A percentile compares a stretch with the other conserved stretches of the same genome.
These are phyloP conservation scores for Coemansia sp. DNA, from an alignment of 192 early-diverging fungal species.

Conservation along the genomic window DNA sequence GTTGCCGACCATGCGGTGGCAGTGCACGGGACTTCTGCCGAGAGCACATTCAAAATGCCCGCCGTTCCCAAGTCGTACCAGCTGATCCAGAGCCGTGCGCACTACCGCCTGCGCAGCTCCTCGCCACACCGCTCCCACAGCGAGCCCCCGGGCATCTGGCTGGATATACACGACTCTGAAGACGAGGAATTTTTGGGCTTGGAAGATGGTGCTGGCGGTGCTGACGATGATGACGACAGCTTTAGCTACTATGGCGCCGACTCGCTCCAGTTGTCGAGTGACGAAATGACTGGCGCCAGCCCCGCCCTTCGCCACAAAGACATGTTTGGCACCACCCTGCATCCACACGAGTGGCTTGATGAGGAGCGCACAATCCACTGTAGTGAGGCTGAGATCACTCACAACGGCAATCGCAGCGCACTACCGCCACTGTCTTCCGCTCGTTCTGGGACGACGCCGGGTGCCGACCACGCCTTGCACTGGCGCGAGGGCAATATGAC, in stretches of 20 bases:
- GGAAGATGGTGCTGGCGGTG: slow-evolving; percentile 11
- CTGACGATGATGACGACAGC: slow-evolving; percentile 16
- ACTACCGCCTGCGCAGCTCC: slow-evolving; percentile 35
- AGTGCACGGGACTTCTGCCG: slow-evolving; percentile 4
- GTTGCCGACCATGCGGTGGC: not conserved
- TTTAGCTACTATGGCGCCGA: slow-evolving; percentile 23
- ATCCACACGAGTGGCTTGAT: slow-evolving; percentile 13
- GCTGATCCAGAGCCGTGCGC: slow-evolving; percentile 35
- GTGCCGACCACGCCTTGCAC: not conserved
- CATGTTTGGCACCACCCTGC: slow-evolving; percentile 13
- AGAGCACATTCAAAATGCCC: slow-evolving; percentile 6
- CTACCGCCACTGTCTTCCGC: not conserved
- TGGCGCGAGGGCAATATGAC: slow-evolving; percentile 40
- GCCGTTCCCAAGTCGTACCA: slow-evolving; percentile 29
- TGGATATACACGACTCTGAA: slow-evolving; percentile 42
- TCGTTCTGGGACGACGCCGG: not conserved
- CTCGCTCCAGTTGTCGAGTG: slow-evolving; percentile 13
- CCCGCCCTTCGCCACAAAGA: not conserved
- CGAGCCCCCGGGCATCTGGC: slow-evolving; percentile 56
- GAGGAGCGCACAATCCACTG: not conserved
- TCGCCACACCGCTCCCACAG: slow-evolving; percentile 39
- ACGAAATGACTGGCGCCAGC: slow-evolving; percentile 14
- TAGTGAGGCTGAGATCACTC: slow-evolving; percentile 8
- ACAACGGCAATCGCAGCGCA: not conserved
- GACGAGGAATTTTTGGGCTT: slow-evolving; percentile 12